Base-by-base conservation (phyloP, 2,329 filamentous ascomycete species). In the Alternaria arbusti region DNA sequence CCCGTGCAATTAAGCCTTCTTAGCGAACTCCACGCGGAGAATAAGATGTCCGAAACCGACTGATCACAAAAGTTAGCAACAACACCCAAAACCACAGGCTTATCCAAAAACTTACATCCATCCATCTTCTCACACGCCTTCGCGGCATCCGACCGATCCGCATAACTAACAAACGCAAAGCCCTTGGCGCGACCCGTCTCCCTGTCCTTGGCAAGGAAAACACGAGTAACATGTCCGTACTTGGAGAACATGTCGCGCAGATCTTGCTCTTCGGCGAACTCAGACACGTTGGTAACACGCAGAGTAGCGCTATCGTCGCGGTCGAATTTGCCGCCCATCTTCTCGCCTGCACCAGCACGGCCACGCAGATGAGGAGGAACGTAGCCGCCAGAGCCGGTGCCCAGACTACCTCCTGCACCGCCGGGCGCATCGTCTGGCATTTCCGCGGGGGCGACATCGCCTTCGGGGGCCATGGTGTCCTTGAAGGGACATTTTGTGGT, bases 401-500 rank as follows among this genome's bases (percentile, higher is more conserved):
- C 90, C 25, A 89, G 84, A 28, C 83, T 86, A 63, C 89, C 91
- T 47, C 70, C 73, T 28, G 76, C 83, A n/a, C 67, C 65, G 23
- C 71, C 72, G 54, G 82, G 82, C 51, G 81, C 85, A 23, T 83
- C 85, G 52, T 81, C 82, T 26, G 82, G 85, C 47, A 79, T 82
- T 36, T 78, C 76, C 47, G 86, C 86, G 23, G 82, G 81, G 22
- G 79, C 78, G 43, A 78, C 79, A 68, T 83, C 84, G 69, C 83
- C 83, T 65, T 94, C 89, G 40, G 92, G 96, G 36, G 95, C 94
- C 94, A 99, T 97, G 75, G 95, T 99, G 81, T 98, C 96, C 87
- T 98, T 99, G 90, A 97, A 99, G 36, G 96, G 96, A 89, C 96
- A 99, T 82, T 96, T 91, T 72, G 95, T 95, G 45, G 96, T 99